Percentiles rank a stretch among this genome's conserved stretches.
Conservation (phyloP, 805 yeast species). For the Suhomyces pyralidae region DNA sequence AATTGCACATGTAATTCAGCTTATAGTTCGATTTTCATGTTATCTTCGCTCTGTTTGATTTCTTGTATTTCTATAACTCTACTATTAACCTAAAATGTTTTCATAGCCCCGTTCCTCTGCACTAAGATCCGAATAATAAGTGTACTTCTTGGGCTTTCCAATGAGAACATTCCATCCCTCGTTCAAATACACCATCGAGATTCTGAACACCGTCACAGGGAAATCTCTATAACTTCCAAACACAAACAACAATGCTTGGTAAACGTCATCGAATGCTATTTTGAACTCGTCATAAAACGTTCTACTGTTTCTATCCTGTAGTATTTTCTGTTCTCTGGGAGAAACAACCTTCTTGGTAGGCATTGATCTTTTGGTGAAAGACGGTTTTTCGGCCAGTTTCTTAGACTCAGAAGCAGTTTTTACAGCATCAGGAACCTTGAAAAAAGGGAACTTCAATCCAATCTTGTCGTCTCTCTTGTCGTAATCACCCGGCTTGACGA, state of each 20-base stretch:
- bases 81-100: neutral
- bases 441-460: conserved; percentile 41
- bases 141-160: conserved; percentile 43
- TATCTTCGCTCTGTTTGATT: no score
- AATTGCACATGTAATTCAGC: no score
- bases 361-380: neutral
- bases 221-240: conserved; percentile 62
- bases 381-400: neutral
- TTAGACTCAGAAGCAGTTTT: neutral
- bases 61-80: neutral
- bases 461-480: conserved; percentile 25
- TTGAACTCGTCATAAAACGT: conserved; percentile 43
- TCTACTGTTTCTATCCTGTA: neutral
- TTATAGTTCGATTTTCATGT: no score
- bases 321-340: conserved; percentile 1
- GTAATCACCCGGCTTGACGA: conserved; percentile 39
- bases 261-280: conserved; percentile 50
- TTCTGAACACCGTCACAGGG: conserved; percentile 59
- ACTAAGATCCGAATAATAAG: conserved; percentile 1
- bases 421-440: neutral
- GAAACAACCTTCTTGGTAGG: conserved; percentile 7
- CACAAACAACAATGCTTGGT: conserved; percentile 63
- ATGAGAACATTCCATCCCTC: conserved; percentile 72
- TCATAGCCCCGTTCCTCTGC: neutral
- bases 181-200: conserved; percentile 47